phyloP scores from a whole-genome alignment of 108 stramenopile genomes.

The Parietichytrium sp. region DNA sequence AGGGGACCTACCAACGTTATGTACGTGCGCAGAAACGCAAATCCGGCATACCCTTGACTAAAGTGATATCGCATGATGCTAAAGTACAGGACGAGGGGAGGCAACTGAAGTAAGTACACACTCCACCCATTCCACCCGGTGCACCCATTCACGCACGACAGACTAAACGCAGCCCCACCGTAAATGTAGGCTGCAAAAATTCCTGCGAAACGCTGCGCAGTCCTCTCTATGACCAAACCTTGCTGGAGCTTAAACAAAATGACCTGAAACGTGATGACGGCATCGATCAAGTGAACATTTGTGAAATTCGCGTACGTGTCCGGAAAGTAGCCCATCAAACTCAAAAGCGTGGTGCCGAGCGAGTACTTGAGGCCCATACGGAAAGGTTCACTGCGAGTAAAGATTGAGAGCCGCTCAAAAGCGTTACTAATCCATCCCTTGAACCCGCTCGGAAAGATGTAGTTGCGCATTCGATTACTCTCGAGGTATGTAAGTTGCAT shows the following conservation, averaged over 20 bases:
- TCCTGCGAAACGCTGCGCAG: neutral
- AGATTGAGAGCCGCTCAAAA: neutral
- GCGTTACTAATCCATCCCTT: neutral
- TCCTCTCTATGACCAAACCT: slow-evolving; percentile 15
- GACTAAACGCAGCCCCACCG: neutral
- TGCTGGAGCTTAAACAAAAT: slow-evolving; percentile 25
- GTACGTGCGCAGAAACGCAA: neutral
- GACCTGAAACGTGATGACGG: slow-evolving; percentile 19
- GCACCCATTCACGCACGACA: neutral
- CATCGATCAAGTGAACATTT: neutral
- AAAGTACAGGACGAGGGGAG: too few species aligned
- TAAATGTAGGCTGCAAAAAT: neutral
- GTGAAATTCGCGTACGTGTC: neutral
- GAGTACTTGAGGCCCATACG: neutral
- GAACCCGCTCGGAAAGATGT: neutral
- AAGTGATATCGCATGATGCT: too few species aligned
- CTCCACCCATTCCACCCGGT: neutral
- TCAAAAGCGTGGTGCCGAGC: slow-evolving; percentile 26
- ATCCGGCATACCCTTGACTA: neutral
- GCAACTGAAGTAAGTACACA: neutral
- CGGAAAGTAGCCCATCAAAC: neutral
- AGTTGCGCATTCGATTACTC: neutral
- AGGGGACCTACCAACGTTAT: neutral
- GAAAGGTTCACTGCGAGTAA: neutral
- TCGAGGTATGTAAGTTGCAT: neutral